These are phyloP conservation scores for Elongisporangium undulatum DNA, from an alignment of 352 stramenopile genomes.

Conservation along the genomic window DNA sequence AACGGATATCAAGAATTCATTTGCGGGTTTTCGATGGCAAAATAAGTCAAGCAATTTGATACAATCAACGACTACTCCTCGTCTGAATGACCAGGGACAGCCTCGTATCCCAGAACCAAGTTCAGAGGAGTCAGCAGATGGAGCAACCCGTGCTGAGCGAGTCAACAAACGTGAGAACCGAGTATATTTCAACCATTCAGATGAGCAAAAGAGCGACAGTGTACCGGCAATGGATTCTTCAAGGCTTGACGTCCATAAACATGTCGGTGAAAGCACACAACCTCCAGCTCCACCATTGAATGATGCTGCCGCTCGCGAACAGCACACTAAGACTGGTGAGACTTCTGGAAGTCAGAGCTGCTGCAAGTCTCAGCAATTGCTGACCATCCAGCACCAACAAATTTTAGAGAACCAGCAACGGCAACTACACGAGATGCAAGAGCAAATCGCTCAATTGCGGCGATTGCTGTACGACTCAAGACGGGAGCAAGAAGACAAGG, in stretches of 20 bases:
- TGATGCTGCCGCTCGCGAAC: neutral
- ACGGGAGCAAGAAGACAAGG: slow-evolving; percentile 17
- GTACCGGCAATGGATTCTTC: neutral
- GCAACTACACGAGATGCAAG: slow-evolving; percentile 68
- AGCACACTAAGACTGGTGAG: neutral
- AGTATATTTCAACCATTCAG: neutral
- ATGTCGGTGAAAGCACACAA: neutral
- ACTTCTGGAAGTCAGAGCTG: slow-evolving; percentile 23
- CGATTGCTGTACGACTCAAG: slow-evolving; percentile 25
- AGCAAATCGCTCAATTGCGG: slow-evolving; percentile 59
- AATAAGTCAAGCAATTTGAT: neutral
- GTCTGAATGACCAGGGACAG: neutral
- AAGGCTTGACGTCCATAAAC: neutral
- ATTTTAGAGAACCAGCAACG: slow-evolving; percentile 72
- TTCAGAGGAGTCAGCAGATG: neutral
- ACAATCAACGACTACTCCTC: neutral
- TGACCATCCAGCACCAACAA: slow-evolving; percentile 73
- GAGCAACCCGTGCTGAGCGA: neutral
- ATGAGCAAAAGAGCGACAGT: neutral
- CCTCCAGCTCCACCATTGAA: neutral
- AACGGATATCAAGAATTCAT: neutral
- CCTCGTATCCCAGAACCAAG: neutral
- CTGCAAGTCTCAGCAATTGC: slow-evolving; percentile 57
- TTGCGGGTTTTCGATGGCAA: neutral
- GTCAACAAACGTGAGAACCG: neutral